Evolutionary conservation across 2,329 filamentous ascomycete genomes (phyloP), one percentile per base, ranked within the genome.

Genomic region (Nemania abortiva): DNA sequence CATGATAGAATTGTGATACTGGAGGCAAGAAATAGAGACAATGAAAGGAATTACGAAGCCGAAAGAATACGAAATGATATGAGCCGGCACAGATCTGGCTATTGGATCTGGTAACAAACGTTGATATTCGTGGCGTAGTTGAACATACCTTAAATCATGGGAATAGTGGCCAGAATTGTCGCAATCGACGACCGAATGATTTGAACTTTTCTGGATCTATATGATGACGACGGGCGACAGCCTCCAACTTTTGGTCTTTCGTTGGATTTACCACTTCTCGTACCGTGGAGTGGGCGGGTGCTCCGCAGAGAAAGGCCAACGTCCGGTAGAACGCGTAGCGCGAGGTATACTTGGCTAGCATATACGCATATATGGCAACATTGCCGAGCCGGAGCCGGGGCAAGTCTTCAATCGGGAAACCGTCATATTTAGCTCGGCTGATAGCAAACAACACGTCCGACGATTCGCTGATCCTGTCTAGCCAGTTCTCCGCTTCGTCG

Each of bases 191-290:
- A 34, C 76, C 77, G 20, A 79, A 74, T 39, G 70, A 66, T 60
- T 69, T 74, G 66, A 84, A 83, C 18, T 65, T 61, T 4, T 47
- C 68, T 5, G 69, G 71, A 49, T 83, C 77, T 24, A 84, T 78
- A 4, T 74, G 63, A 69, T 85, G 79, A 31, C 82, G 80, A 11
- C 49, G 66, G 27, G 83, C 82, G 6, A 84, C 81, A 59, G 74
- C 74, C 0, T 65, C 53, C 0, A 80, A 57, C 66, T 81, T 83
- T 53, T 58, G 7, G 39, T 81, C 79, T 63, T 82, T 84, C 37
- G 68, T 74, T 1, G 82, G 83, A 73, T 85, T 85, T 20, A 84
- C 77, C 0, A 84, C 83, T 74, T 85, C 83, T 5, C 80, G 73
- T 2, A 85, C 77, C 2, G 63, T 53, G 4, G 66, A 54, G 61